Conservation (phyloP, 139 green algal species). For the Desmodesmus armatus region DNA sequence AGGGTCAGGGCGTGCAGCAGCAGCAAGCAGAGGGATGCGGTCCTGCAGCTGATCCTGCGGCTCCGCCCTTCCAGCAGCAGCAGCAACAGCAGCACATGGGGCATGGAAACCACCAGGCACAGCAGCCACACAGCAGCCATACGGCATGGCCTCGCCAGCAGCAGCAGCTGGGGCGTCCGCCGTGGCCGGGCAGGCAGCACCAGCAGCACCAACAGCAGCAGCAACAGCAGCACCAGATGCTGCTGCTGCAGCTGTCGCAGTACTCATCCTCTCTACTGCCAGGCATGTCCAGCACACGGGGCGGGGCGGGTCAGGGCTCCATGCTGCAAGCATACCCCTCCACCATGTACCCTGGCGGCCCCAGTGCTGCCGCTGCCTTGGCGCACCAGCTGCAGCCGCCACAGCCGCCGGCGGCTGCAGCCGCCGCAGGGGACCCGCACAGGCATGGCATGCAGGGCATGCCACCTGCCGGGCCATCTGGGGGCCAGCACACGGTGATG, state of each 20-base stretch:
- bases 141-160: background rate
- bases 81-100: background rate
- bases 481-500: background rate
- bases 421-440: background rate
- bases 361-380: slow-evolving; percentile 31
- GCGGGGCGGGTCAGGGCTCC: background rate
- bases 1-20: slow-evolving; percentile 11
- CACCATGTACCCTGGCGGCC: slow-evolving; percentile 29
- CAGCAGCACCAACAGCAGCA: slow-evolving; percentile 26
- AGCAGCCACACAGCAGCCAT: background rate
- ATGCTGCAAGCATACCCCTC: slow-evolving; percentile 27
- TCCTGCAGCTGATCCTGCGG: background rate
- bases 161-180: background rate
- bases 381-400: slow-evolving; percentile 1
- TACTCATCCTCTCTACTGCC: slow-evolving; percentile 1
- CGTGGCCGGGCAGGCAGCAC: background rate
- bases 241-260: background rate
- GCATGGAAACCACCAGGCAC: background rate
- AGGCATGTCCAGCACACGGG: background rate
- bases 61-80: background rate
- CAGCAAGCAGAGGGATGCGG: background rate
- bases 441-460: background rate
- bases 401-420: background rate
- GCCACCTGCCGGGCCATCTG: background rate
- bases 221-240: background rate